Conservation (phyloP, 2,329 filamentous ascomycete genomes). For the Aspergillus glaucus region DNA sequence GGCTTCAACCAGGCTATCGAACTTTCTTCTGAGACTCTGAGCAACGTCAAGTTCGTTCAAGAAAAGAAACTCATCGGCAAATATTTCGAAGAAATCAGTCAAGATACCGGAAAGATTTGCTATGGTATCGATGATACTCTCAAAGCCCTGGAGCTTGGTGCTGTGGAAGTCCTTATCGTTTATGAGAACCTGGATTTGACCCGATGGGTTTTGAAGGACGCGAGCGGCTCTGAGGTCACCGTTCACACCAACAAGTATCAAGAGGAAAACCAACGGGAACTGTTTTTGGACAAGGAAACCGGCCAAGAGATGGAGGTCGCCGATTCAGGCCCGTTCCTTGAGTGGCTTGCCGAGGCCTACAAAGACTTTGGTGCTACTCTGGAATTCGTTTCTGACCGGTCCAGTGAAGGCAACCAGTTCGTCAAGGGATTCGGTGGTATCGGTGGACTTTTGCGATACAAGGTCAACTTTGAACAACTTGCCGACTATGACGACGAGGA, state of each 20-base stretch:
- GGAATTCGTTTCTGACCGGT: slow-evolving; percentile 96
- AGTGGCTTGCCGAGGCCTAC: slow-evolving; percentile 98
- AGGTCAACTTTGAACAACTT: slow-evolving; percentile 99
- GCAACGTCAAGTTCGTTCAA: slow-evolving; percentile 99
- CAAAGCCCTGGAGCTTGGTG: slow-evolving; percentile 92
- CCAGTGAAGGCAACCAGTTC: slow-evolving; percentile 98
- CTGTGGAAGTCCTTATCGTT: slow-evolving; percentile 88
- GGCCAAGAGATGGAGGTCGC: slow-evolving; percentile 96
- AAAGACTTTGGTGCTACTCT: slow-evolving; percentile 93
- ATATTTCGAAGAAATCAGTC: slow-evolving; percentile 98
- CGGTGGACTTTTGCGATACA: slow-evolving; percentile 94
- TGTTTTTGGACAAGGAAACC: slow-evolving; percentile 93
- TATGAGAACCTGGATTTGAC: slow-evolving; percentile 96
- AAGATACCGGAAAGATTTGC: slow-evolving; percentile 93
- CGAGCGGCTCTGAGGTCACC: slow-evolving; percentile 63
- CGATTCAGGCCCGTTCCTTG: slow-evolving; percentile 86
- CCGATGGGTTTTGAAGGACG: slow-evolving; percentile 81
- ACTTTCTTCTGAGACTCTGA: slow-evolving; percentile 84
- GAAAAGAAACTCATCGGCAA: slow-evolving; percentile 99
- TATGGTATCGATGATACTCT: slow-evolving; percentile 97
- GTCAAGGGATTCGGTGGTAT: slow-evolving; percentile 99
- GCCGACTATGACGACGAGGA: slow-evolving; percentile 84
- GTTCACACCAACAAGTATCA: slow-evolving; percentile 84
- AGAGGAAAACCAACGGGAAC: slow-evolving; percentile 70
- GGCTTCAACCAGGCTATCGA: slow-evolving; percentile 99